Evolutionary conservation across 495 filamentous ascomycete species (phyloP).

Genomic region (Cercophora samala): DNA sequence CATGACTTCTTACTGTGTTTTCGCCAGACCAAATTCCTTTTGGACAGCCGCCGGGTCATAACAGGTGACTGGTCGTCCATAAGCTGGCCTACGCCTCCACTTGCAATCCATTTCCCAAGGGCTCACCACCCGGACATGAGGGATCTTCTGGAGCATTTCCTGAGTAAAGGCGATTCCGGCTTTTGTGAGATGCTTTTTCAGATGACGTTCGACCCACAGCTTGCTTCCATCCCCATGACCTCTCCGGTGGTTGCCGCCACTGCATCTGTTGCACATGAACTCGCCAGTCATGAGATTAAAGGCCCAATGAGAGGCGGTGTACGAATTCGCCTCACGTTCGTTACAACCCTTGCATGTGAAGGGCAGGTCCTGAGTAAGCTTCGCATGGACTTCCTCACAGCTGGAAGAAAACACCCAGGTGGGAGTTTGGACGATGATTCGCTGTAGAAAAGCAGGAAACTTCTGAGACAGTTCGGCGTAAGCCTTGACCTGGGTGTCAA

Average conservation of each 20-base stretch:
- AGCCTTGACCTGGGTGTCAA: not conserved
- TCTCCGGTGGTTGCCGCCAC: not conserved
- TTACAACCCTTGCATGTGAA: not conserved
- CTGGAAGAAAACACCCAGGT: not conserved
- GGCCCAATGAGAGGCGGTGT: not conserved
- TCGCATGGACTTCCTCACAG: not conserved
- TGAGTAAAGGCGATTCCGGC: not conserved
- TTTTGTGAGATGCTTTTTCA: not conserved
- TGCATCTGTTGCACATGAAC: not conserved
- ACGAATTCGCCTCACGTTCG: not conserved
- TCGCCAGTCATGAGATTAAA: not conserved
- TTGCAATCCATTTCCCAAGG: not conserved
- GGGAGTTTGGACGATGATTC: not conserved
- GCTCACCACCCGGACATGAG: not conserved
- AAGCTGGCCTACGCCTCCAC: not conserved
- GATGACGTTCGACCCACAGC: not conserved
- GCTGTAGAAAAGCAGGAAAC: not conserved
- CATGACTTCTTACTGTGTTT: not conserved
- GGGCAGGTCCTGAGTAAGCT: not conserved
- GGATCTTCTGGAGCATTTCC: not conserved
- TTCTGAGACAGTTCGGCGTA: not conserved
- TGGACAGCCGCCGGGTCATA: not conserved
- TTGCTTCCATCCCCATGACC: not conserved
- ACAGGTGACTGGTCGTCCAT: not conserved
- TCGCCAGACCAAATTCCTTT: not conserved